Base-by-base conservation (phyloP, 208 protist species). In the Vickermania ingenoplastis region DNA sequence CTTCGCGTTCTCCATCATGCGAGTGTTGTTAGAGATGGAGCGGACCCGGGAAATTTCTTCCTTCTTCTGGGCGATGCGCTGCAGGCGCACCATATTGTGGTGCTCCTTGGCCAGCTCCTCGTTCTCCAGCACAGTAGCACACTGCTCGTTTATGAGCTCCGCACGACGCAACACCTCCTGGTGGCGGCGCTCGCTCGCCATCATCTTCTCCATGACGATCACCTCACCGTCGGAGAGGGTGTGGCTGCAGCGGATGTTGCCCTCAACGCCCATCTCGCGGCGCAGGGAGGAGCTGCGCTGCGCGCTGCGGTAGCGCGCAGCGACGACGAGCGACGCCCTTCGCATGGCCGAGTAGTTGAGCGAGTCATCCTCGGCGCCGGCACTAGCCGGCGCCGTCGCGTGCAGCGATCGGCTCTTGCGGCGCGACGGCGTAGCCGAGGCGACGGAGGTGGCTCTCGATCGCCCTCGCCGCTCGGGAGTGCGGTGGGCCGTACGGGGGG, bases 131-230 rank as follows among this genome's bases (percentile, higher is more conserved):
- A 45, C 36, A n/a, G 36, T 17, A 45, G 36, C 36, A 17, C 36
- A 45, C 36, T 45, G 36, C 36, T 45, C 36, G 36, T 45, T 45
- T 17, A 45, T 45, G 49, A 78, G 69, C 30, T 62, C 49, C 14
- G 67, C 63, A 22, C 80, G 79, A 27, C 65, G 65, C 23, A 59
- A 41, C 14, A 61, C 77, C 41, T 75, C 69, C 63, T 69, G 51
- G 3, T 73, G 85, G 25, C 72, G 75, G 23, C 52, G 41, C 41
- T 89, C 85, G 41, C 77, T 74, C 27, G 84, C 74, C 53, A 75
- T 59, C 81, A 92, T 86, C 13, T 63, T 54, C 30, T 78, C 74
- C 31, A 89, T 23, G 28, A 77, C 79, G 17, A 73, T 14, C 2
- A 48, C 31, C 66, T 89, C 79, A 1, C 58, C 74, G 23, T 75